Percentiles rank a stretch among this genome's conserved stretches.
phyloP scores from a whole-genome alignment of 2,329 filamentous ascomycete genomes.

The Colletotrichum spinosum region DNA sequence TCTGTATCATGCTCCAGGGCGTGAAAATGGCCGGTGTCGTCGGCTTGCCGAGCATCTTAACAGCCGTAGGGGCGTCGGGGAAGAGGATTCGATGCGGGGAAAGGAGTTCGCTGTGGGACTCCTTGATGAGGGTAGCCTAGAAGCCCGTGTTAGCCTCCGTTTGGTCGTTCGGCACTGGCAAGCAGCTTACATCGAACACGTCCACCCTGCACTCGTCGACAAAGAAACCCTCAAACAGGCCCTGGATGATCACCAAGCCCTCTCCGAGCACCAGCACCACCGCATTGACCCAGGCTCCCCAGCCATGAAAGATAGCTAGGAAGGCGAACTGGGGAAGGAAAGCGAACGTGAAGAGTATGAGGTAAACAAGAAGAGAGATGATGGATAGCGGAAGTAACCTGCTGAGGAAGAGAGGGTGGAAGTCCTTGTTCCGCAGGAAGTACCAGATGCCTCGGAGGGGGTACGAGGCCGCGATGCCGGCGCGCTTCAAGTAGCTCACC shows the following conservation, averaged over 20 bases:
- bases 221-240: conserved; percentile 83
- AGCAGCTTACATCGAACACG: conserved; percentile 79
- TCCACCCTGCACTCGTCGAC: conserved; percentile 84
- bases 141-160: conserved; percentile 30
- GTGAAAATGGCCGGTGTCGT: conserved; percentile 82
- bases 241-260: conserved; percentile 76
- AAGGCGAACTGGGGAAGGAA: conserved; percentile 93
- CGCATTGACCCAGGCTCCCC: conserved; percentile 90
- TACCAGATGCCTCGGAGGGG: conserved; percentile 83
- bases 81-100: conserved; percentile 73
- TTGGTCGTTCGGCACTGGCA: background rate
- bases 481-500: conserved; percentile 56
- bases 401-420: conserved; percentile 83
- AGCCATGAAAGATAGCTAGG: conserved; percentile 88
- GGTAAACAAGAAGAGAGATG: conserved; percentile 84
- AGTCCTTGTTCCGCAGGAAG: conserved; percentile 80
- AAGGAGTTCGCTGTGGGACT: conserved; percentile 77
- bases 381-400: conserved; percentile 84
- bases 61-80: conserved; percentile 75
- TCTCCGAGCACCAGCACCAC: conserved; percentile 89
- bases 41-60: conserved; percentile 86
- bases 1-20: conserved; percentile 92
- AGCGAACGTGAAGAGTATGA: conserved; percentile 87
- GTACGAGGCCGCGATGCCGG: conserved; percentile 61
- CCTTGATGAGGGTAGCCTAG: conserved; percentile 78